Base-by-base conservation (phyloP, 169 alveolate genomes). In the Plasmodium gaboni region DNA sequence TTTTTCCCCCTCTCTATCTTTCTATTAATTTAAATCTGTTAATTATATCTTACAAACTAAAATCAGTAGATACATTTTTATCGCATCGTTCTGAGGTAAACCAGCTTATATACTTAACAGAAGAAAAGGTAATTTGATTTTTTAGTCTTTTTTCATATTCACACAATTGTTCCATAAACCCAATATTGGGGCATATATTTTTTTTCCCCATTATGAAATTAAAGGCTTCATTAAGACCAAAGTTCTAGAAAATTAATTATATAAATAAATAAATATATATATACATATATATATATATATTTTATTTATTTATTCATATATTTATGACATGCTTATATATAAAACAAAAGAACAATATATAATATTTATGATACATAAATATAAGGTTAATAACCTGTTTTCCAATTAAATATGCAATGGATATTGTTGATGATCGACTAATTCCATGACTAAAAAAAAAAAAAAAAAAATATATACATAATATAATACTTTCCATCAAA, bases 141-240 rank as follows among this genome's bases (percentile, higher is more conserved):
- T 67, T 70, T 28, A 76, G 32, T 46, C 60, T 73, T 55, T 74
- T 26, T 69, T 92, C 95, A 61, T 70, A 92, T 44, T 87, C 89
- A 89, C 95, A 92, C 19, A 92, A 87, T 63, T 92, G 95, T 69
- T 92, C 93, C 68, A 88, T 88, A 73, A 92, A 92, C 1, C 95
- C 95, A 12, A 92, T 63, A 53, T 92, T 92, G 9, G 95, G 95
- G 53, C 92, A 87, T 42, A 92, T 80, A 67, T 60, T 73, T 26
- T 68, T 51, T 63, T 88, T 87, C 55, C 85, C 28, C 92, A 92
- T 63, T 72, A 92, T 70, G 57, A 88, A 92, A 63, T 57, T 60
- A 69, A 92, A 92, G 10, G 95, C 93, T 63, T 92, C 93, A 48
- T 78, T 88, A 19, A 92, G 92, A 15, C 44, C 60, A 60, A 80